A percentile compares a stretch with the other conserved stretches of the same genome.
phyloP scores from a whole-genome alignment of 2,329 filamentous ascomycete genomes.

The Chrysosporium keratinophilum region DNA sequence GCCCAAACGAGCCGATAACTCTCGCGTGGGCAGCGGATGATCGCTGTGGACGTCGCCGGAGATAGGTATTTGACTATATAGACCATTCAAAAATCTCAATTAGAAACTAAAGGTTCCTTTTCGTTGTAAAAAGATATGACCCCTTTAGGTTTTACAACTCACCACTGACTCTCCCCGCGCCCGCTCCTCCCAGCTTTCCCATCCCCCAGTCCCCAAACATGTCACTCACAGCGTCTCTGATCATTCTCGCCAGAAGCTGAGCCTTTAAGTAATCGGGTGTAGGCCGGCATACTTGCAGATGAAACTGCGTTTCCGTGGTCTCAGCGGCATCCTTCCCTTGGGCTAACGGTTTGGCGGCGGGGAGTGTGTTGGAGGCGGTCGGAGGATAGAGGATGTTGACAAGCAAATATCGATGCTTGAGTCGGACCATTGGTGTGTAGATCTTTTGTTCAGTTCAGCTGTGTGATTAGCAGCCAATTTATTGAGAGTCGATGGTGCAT shows the following conservation, averaged over 20 bases:
- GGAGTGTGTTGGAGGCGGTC: conserved; percentile 19
- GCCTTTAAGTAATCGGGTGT: conserved; percentile 61
- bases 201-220: conserved; percentile 85
- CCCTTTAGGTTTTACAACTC: conserved; percentile 18
- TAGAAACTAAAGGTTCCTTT: not conserved
- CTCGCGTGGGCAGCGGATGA: conserved; percentile 69
- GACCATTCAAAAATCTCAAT: not conserved
- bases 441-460: not conserved
- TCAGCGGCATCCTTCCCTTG: not conserved
- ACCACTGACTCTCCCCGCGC: conserved; percentile 61
- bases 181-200: conserved; percentile 47
- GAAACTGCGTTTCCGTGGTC: conserved; percentile 35
- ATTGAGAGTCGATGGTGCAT: too few species aligned
- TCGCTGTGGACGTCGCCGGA: conserved; percentile 84
- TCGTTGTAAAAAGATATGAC: not conserved
- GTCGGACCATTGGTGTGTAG: conserved; percentile 62
- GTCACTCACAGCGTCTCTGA: conserved; percentile 58
- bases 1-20: conserved; percentile 87
- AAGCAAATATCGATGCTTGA: conserved; percentile 94
- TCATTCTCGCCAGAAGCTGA: conserved; percentile 54
- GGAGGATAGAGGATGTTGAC: conserved; percentile 82
- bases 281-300: conserved; percentile 67
- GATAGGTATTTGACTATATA: conserved; percentile 79
- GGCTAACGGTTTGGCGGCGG: conserved; percentile 4
- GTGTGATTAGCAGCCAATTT: not conserved